These are phyloP conservation scores for Taphrina betulina DNA, from an alignment of 1,139 yeast species.

Conservation along the genomic window DNA sequence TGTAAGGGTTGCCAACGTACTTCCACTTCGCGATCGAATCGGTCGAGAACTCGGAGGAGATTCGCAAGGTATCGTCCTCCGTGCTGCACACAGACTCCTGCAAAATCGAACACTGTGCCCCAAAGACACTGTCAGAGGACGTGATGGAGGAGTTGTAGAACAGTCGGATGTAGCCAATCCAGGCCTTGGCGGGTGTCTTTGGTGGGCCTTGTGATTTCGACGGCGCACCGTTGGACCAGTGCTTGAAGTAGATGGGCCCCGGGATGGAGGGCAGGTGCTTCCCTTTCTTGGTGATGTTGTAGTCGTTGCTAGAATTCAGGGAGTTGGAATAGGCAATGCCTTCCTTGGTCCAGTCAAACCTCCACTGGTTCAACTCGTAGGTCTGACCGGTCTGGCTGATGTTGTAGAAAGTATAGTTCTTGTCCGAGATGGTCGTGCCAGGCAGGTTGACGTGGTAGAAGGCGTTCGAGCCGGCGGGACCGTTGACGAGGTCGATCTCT, in stretches of 20 bases:
- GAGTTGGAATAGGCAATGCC: constrained; percentile 5
- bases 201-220: constrained; percentile 16
- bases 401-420: constrained; percentile 10
- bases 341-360: constrained; percentile 21
- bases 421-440: not conserved
- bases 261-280: constrained; percentile 18
- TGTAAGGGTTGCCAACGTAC: constrained; percentile 10
- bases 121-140: constrained; percentile 20
- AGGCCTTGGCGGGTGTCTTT: not conserved
- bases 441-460: constrained; percentile 11
- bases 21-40: constrained; percentile 12
- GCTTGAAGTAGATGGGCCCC: constrained; percentile 26
- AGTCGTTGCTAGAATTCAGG: constrained; percentile 5
- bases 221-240: constrained; percentile 22
- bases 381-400: constrained; percentile 1
- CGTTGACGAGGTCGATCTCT: constrained; percentile 20
- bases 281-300: not conserved
- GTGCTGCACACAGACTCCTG: constrained; percentile 17
- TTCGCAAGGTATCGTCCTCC: constrained; percentile 19
- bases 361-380: constrained; percentile 22
- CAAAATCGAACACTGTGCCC: constrained; percentile 23
- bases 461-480: constrained; percentile 5
- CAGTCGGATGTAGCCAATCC: constrained; percentile 23
- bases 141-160: constrained; percentile 30
- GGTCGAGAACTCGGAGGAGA: constrained; percentile 23